These are phyloP conservation scores for Rhynchosporium secalis DNA, from an alignment of 2,329 filamentous ascomycete species.

Conservation along the genomic window DNA sequence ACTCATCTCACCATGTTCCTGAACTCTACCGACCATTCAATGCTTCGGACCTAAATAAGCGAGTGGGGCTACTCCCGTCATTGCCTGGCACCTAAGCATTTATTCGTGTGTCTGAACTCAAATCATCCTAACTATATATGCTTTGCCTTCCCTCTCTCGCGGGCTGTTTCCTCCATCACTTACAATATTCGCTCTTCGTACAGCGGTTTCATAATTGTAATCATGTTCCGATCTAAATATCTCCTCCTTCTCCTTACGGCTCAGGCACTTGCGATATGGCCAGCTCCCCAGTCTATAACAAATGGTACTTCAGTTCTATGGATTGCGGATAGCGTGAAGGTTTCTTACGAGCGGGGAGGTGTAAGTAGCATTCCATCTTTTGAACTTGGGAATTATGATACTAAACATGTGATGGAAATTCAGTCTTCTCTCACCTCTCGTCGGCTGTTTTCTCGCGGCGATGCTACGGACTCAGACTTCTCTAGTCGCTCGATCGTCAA, in stretches of 20 bases:
- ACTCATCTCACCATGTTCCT: not conserved
- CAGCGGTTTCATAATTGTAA: constrained; percentile 1
- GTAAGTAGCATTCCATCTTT: constrained; percentile 8
- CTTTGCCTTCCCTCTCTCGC: not conserved
- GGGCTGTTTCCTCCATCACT: not conserved
- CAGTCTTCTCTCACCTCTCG: constrained; percentile 19
- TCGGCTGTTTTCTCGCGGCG: not conserved
- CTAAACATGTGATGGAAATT: constrained; percentile 35
- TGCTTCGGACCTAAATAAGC: not conserved
- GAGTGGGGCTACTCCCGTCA: not conserved
- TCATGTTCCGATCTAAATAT: constrained; percentile 8
- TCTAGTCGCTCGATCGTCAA: constrained; percentile 55
- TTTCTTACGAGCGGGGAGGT: constrained; percentile 14
- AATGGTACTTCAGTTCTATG: constrained; percentile 17
- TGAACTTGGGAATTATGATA: constrained; percentile 19
- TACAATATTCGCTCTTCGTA: not conserved
- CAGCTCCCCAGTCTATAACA: constrained; percentile 13
- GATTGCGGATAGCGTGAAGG: constrained; percentile 13
- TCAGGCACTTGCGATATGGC: constrained; percentile 21
- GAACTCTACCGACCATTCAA: not conserved
- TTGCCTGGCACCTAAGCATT: not conserved
- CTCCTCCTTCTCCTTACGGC: constrained; percentile 7
- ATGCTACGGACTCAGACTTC: constrained; percentile 15
- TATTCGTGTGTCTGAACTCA: not conserved
- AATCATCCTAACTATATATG: not conserved